Evolutionary conservation across 345 rosid genomes (phyloP), one percentile per base, ranked within the genome.

Genomic region (Euclidium syriacum): DNA sequence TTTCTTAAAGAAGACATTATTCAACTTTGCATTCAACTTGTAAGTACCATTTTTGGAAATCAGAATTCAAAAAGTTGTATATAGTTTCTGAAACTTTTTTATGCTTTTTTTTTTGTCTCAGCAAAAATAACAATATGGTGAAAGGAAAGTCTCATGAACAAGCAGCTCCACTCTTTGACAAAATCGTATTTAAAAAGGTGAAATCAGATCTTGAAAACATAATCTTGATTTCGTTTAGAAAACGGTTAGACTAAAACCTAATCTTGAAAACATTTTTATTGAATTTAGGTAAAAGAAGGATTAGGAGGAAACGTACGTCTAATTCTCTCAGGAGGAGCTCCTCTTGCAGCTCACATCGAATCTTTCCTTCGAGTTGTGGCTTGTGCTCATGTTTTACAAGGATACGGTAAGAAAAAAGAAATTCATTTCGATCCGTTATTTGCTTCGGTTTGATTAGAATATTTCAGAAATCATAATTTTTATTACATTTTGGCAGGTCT

Each of bases 331-430:
- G 95, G 99, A 69, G 99, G 89, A 49, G 96, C 99, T 59, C 99
- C 99, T 60, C 87, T 94, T 51, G 74, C 96, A 67, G 43, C 77
- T 57, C 99, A 90, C 14, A 88, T 90, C 17, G 99, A 90, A 83
- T 59, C 85, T 50, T 94, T 80, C 85, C 77, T 94, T 33, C 81
- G 97, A 64, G 99, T 90, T 73, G 99, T 94, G 12, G 80, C 99
- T 23, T 94, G 97, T 78, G 83, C 92, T 53, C 95, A 90, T 76
- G 92, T 94, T 72, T 81, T 90, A 14, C 99, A 94, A 79, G 99
- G 99, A 90, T 94, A 94, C 63, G 99, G 99, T 92, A 80, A 34
- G 32, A 8, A 72, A 30, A 16, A 64, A 48, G 10, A 27, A n/a
- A n/a, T n/a, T n/a, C n/a, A n/a, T n/a, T n/a, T n/a, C n/a, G n/a